Evolutionary conservation across 2,329 filamentous ascomycete genomes (phyloP), one percentile per base, ranked within the genome.

Genomic region (Exophiala bonariae): DNA sequence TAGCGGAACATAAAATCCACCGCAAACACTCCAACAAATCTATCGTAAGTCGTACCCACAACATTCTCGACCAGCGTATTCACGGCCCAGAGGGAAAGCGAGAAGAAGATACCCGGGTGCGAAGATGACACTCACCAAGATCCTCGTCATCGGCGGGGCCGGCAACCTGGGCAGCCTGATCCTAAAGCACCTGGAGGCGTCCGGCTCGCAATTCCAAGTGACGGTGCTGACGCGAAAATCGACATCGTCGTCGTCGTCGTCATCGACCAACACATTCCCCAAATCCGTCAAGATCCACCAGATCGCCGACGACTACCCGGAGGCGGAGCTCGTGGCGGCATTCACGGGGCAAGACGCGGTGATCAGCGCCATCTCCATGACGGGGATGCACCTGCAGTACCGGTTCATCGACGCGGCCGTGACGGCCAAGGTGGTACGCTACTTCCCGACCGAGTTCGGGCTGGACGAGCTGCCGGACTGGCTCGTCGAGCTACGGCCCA

Each of bases 351-450:
- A 50, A 14, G 52, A 58, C 26, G 53, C 46, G 2, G 52, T 58
- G 3, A 37, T 58, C 22, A 47, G 41, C 20, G 49, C 54, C 3
- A 30, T 58, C 4, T 51, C 50, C 36, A 52, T 55, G 52, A 40
- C 41, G n/a, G 41, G 43, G 20, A 53, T 55, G 45, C 44, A 49
- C 40, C 32, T 52, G 2, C 63, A 66, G 44, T 65, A 68, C 23
- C 60, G 62, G n/a, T 59, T 73, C 37, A 71, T 72, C 35, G 66
- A 73, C 57, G 67, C 68, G 33, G 57, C 62, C 9, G 57, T 72
- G 33, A 51, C 52, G 17, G 69, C 69, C 9, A 63, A 66, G 1
- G 70, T 72, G 30, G 69, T 67, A 49, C 66, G 67, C 13, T 72
- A 68, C 57, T 65, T 68, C 36, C 70, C 69, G 11, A 71, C 66